Base-by-base conservation (phyloP, 139 green algal genomes). In the Chlorella sp. region DNA sequence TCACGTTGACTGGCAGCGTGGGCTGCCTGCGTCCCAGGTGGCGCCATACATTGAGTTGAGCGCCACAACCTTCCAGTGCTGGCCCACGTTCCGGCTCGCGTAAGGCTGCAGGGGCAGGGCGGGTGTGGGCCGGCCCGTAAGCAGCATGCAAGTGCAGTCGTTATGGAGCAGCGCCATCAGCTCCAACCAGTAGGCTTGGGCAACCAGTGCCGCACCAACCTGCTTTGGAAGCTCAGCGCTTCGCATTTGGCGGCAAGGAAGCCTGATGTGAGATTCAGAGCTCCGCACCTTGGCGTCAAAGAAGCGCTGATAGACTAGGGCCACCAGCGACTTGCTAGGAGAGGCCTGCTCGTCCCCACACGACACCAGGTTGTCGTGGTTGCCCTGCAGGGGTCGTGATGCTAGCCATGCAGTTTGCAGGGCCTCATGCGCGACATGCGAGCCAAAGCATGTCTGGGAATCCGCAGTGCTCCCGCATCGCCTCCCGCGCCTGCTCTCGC, bases 1-100 rank as follows among this genome's bases (percentile, higher is more conserved):
- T 74, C 81, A 86, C 81, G n/a, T 32, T 2, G 54, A 62, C 40
- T 86, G 64, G 70, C 81, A 86, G 0, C 32, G 26, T n/a, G 75
- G 51, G 56, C 62, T 20, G 13, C 40, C 2, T 0, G 69, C 38
- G 38, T 86, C 81, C 81, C 81, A 86, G 28, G 81, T 86, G 40
- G 36, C 30, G 38, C 81, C 81, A 0, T 69, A 32, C 81, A 86
- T 73, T 30, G 43, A 60, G 38, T 86, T 73, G 19, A 81, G 56
- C 24, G 56, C 40, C 4, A 86, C 56, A 2, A 86, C 40, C 56
- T 80, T 80, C 81, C 81, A 86, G 70, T 34, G 17, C 36, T 14
- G 38, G 11, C 81, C 81, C 7, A 86, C 38, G 40, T 86, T n/a
- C 19, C 32, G 48, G 24, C 54, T 36, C 40, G 19, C 32, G 41